These are phyloP conservation scores for Starmerella asiatica DNA, from an alignment of 805 yeast genomes.

Conservation along the genomic window DNA sequence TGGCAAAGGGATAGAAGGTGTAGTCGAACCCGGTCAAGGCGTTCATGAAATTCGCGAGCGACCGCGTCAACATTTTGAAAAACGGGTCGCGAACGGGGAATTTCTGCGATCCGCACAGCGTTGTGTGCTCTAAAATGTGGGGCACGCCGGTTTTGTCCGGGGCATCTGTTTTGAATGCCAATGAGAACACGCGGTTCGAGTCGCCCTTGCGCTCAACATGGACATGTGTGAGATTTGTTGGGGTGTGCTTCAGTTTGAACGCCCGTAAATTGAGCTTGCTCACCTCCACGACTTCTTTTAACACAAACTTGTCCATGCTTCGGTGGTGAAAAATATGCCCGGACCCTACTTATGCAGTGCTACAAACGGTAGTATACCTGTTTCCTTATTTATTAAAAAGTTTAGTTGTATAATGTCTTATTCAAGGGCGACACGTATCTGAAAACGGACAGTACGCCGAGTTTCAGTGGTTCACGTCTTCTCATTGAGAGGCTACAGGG, in stretches of 20 bases:
- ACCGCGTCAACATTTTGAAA: slow-evolving; percentile 89
- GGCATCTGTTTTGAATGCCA: slow-evolving; percentile 86
- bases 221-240: slow-evolving; percentile 65
- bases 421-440: too few relatives aligned
- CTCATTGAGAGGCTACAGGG: too few relatives aligned
- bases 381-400: too few relatives aligned
- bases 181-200: slow-evolving; percentile 71
- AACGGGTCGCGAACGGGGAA: slow-evolving; percentile 95
- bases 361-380: not conserved
- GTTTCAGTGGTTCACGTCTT: too few relatives aligned
- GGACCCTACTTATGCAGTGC: too few relatives aligned
- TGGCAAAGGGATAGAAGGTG: slow-evolving; percentile 91
- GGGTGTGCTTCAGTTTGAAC: slow-evolving; percentile 50
- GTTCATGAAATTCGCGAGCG: slow-evolving; percentile 93
- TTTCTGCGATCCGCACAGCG: slow-evolving; percentile 81
- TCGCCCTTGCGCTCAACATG: slow-evolving; percentile 71
- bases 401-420: too few relatives aligned
- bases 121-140: slow-evolving; percentile 90
- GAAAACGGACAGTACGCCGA: too few relatives aligned
- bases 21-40: slow-evolving; percentile 98
- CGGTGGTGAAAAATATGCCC: too few relatives aligned
- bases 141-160: slow-evolving; percentile 94
- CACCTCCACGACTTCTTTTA: slow-evolving; percentile 50
- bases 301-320: slow-evolving; percentile 41
- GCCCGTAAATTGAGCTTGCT: slow-evolving; percentile 78